Evolutionary conservation across 1,284 basidiomycete genomes (phyloP).

Genomic region (Ceraceosorus guamensis): DNA sequence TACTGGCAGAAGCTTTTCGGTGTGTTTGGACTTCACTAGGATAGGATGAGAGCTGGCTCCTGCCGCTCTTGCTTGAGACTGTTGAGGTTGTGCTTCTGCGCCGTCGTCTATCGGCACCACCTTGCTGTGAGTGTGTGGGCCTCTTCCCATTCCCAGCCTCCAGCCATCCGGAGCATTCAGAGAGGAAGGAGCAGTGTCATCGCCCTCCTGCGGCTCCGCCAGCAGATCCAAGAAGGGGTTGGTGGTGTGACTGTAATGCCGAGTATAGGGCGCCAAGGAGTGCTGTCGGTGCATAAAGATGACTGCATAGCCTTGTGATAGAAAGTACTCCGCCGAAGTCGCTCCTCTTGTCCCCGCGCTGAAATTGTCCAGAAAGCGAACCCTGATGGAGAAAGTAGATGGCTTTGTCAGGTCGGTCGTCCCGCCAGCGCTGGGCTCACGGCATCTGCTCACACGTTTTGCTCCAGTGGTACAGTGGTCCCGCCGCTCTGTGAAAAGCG

Average conservation of each 20-base stretch:
- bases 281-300: slow-evolving; percentile 98
- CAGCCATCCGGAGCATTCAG: no score
- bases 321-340: slow-evolving; percentile 94
- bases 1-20: slow-evolving; percentile 63
- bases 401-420: background rate
- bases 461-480: slow-evolving; percentile 44
- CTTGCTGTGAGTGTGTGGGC: slow-evolving; percentile 10
- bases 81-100: background rate
- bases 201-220: slow-evolving; percentile 58
- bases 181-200: slow-evolving; percentile 16
- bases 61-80: no score
- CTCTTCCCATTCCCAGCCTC: no score
- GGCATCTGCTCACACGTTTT: slow-evolving; percentile 33
- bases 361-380: slow-evolving; percentile 97
- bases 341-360: slow-evolving; percentile 95
- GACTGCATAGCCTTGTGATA: slow-evolving; percentile 84
- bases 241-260: slow-evolving; percentile 94
- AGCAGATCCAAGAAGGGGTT: slow-evolving; percentile 96
- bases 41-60: slow-evolving; percentile 52
- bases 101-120: background rate
- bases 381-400: slow-evolving; percentile 55
- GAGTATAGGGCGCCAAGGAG: slow-evolving; percentile 89
- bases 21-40: slow-evolving; percentile 61
- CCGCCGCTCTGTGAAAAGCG: slow-evolving; percentile 34
- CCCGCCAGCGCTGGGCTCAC: background rate